Conservation (phyloP, 2,329 filamentous ascomycete species). For the Colletotrichum aenigma region DNA sequence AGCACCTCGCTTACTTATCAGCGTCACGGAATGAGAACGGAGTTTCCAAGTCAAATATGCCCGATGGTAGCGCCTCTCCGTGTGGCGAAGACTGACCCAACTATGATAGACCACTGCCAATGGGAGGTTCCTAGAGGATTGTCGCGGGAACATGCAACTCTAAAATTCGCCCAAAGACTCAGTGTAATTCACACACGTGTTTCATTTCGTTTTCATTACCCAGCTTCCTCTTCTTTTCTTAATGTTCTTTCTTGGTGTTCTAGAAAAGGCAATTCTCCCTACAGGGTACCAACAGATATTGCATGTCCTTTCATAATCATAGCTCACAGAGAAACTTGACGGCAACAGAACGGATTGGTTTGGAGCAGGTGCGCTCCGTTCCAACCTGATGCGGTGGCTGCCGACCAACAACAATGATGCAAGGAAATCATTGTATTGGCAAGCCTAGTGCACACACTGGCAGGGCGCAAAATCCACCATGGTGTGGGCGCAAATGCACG, state of each 20-base stretch:
- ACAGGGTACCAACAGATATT: neutral
- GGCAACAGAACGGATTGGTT: neutral
- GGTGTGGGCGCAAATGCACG: neutral
- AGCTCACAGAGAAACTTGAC: neutral
- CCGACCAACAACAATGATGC: neutral
- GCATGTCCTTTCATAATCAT: neutral
- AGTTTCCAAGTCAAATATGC: neutral
- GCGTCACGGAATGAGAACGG: neutral
- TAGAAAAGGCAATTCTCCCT: neutral
- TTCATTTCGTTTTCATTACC: neutral
- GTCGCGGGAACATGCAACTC: neutral
- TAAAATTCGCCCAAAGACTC: neutral
- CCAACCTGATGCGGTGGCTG: neutral
- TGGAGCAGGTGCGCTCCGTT: neutral
- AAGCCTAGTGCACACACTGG: neutral
- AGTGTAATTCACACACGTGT: neutral
- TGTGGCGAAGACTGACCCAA: neutral
- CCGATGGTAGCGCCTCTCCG: neutral
- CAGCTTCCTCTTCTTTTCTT: neutral
- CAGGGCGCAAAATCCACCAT: neutral
- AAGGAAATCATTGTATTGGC: neutral
- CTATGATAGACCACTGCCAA: neutral
- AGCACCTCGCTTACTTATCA: neutral
- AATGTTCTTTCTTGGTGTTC: neutral
- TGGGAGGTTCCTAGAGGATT: neutral